These are phyloP conservation scores for Hypsizygus marmoreus DNA, from an alignment of 768 basidiomycete species.

Conservation along the genomic window DNA sequence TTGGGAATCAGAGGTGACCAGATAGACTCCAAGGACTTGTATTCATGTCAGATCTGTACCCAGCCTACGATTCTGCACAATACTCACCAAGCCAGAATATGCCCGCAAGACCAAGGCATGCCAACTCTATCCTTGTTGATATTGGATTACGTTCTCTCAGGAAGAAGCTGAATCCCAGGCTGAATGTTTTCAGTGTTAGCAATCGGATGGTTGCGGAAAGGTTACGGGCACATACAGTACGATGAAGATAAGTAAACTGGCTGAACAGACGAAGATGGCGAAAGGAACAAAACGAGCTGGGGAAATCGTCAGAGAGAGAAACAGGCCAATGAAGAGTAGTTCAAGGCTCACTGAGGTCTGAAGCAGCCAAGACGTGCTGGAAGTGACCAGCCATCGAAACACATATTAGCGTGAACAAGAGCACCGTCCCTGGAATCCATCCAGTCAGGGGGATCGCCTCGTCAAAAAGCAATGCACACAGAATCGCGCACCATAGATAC, in stretches of 20 bases:
- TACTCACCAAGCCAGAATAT: conserved; percentile 78
- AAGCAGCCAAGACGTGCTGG: conserved; percentile 66
- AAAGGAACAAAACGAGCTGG: conserved; percentile 86
- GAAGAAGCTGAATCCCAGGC: conserved; percentile 66
- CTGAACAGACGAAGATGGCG: conserved; percentile 77
- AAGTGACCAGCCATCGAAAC: conserved; percentile 81
- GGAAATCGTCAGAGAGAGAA: conserved; percentile 2
- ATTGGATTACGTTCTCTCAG: conserved; percentile 73
- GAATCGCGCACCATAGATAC: conserved; percentile 61
- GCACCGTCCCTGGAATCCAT: conserved; percentile 56
- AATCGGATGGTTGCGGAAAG: background rate
- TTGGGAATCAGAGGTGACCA: conserved; percentile 75
- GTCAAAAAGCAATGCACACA: conserved; percentile 8
- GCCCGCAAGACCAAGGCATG: conserved; percentile 68
- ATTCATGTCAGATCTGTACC: conserved; percentile 8
- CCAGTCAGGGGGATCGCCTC: conserved; percentile 6
- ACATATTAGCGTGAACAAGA: conserved; percentile 78
- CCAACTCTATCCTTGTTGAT: conserved; percentile 75
- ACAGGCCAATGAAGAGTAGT: conserved; percentile 8
- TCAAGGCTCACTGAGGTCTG: conserved; percentile 70
- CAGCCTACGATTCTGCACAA: conserved; percentile 2
- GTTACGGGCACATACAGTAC: conserved; percentile 53
- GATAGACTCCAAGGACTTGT: conserved; percentile 71
- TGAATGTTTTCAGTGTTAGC: conserved; percentile 25
- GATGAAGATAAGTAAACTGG: conserved; percentile 67